A percentile compares a stretch with the other conserved stretches of the same genome.
Conservation (phyloP, 2,329 filamentous ascomycete species). For the Rhytidhysteron rufulum region DNA sequence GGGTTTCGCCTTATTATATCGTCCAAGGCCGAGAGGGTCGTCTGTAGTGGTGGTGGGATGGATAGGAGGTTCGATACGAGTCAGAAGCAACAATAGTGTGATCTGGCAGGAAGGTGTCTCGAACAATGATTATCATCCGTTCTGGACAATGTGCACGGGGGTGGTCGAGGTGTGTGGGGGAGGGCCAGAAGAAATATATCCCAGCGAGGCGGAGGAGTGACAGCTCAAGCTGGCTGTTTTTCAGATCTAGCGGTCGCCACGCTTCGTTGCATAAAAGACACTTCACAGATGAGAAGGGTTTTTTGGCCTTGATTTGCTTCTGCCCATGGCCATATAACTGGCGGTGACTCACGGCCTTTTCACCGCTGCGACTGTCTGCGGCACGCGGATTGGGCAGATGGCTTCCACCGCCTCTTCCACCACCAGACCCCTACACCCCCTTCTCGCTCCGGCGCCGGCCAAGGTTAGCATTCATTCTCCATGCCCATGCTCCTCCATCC, state of each 20-base stretch:
- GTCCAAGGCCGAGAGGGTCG: background rate
- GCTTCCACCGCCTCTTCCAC: too few relatives aligned
- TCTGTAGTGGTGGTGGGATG: background rate
- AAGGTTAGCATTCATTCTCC: too few relatives aligned
- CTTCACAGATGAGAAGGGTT: constrained; percentile 13
- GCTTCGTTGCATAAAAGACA: constrained; percentile 13
- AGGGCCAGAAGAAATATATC: constrained; percentile 27
- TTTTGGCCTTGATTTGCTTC: constrained; percentile 31
- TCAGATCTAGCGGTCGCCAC: constrained; percentile 14
- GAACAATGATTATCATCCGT: constrained; percentile 29
- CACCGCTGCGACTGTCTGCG: background rate
- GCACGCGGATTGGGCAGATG: too few relatives aligned
- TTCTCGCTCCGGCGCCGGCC: too few relatives aligned
- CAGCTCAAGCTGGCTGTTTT: constrained; percentile 11
- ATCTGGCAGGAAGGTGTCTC: constrained; percentile 17
- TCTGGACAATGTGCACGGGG: too few relatives aligned
- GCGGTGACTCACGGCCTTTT: constrained; percentile 29
- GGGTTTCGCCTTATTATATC: too few relatives aligned
- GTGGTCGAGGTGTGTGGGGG: constrained; percentile 23
- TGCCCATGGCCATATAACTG: constrained; percentile 7
- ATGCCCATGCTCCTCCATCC: too few relatives aligned
- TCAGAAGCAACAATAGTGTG: constrained; percentile 25
- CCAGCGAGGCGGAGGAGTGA: constrained; percentile 11
- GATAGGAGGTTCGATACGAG: constrained; percentile 13
- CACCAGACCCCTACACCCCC: too few relatives aligned